Evolutionary conservation across 371 early-diverging fungal genomes (phyloP), one percentile per base, ranked within the genome.

Genomic region (Coemansia sp.): DNA sequence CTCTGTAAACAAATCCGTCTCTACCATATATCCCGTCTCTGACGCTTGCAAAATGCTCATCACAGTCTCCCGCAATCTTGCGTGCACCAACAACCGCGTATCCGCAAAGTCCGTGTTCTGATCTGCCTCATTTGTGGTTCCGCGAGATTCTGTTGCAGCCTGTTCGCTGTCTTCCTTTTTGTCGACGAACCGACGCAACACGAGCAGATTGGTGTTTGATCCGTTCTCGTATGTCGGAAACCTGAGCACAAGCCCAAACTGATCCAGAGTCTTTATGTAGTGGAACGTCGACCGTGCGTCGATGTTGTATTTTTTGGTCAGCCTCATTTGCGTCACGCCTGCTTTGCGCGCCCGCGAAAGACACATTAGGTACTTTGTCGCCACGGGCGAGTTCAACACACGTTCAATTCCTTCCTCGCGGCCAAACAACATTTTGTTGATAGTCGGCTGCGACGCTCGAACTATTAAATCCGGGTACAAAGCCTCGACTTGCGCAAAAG

Each of bases 221-320:
- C 81, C 82, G 0, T 63, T 70, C 1, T 78, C 65, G 29, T 73
- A 81, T 40, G 82, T 74, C 16, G 76, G 64, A 21, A 76, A 66
- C 69, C 82, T 82, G 64, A 77, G 61, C 16, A 88, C 67, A 16
- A 85, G 73, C 4, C 84, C 83, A 48, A 63, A 59, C 1, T 40
- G 60, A 14, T 79, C 69, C 10, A 88, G 77, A 2, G 67, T 63
- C 62, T 87, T 89, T 60, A 89, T 61, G 50, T 77, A 84, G 69
- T 89, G 84, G 70, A 85, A 89, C 52, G 81, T 74, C n/a, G 84
- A 83, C 26, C 88, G 76, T 4, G 89, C 84, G 56, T 90, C 90
- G 4, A 86, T 61, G 5, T 67, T 59, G 22, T 83, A 65, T 0
- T 60, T 54, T 66, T 82, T 85, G 2, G 83, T 63, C 26, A 90